phyloP scores from a whole-genome alignment of 2,329 filamentous ascomycete genomes.

The Nemania abortiva region DNA sequence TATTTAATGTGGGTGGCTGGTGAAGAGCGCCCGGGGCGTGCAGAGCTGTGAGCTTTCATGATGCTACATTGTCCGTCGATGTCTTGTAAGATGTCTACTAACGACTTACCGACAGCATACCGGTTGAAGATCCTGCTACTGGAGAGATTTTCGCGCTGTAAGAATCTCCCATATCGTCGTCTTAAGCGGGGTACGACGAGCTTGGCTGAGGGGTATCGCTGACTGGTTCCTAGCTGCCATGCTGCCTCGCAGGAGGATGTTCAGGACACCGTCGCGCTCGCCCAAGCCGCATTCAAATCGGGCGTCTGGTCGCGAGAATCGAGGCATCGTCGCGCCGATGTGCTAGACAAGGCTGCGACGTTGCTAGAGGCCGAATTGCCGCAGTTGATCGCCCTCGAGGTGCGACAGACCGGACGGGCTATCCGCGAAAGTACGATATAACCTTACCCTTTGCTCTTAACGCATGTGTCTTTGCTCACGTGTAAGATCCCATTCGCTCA shows the following conservation, averaged over 20 bases:
- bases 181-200: not conserved
- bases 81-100: not conserved
- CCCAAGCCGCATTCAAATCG: slow-evolving; percentile 61
- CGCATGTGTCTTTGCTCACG: no score
- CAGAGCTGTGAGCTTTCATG: slow-evolving; percentile 57
- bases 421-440: slow-evolving; percentile 66
- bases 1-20: slow-evolving; percentile 58
- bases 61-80: slow-evolving; percentile 33
- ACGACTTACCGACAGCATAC: slow-evolving; percentile 55
- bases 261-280: slow-evolving; percentile 55
- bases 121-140: slow-evolving; percentile 65
- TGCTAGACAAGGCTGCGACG: slow-evolving; percentile 70
- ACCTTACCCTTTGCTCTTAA: not conserved
- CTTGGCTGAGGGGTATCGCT: not conserved
- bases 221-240: slow-evolving; percentile 56
- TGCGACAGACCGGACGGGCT: slow-evolving; percentile 75
- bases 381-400: slow-evolving; percentile 71
- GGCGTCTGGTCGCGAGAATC: slow-evolving; percentile 69
- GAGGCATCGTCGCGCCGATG: slow-evolving; percentile 69
- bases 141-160: slow-evolving; percentile 65
- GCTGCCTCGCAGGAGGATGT: slow-evolving; percentile 61
- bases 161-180: slow-evolving; percentile 35
- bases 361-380: slow-evolving; percentile 66
- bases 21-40: slow-evolving; percentile 55
- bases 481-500: not conserved